Conservation (phyloP, 192 early-diverging fungal species). For the Backusella mclennaniae region DNA sequence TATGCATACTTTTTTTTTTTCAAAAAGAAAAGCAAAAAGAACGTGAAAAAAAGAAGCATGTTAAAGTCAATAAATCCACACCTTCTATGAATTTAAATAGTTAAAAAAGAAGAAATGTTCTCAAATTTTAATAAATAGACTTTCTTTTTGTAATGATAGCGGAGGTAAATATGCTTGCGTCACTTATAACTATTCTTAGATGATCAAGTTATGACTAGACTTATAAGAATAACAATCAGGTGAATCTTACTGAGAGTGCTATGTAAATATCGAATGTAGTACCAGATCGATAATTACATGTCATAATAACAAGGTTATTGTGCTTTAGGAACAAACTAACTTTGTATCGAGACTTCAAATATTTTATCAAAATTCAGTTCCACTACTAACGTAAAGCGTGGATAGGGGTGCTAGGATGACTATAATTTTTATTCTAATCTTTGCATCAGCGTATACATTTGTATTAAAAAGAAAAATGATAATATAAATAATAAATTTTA, state of each 20-base stretch:
- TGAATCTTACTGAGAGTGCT: not conserved
- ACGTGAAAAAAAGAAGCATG: not conserved
- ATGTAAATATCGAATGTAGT: not conserved
- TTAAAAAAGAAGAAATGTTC: not conserved
- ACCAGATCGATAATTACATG: not conserved
- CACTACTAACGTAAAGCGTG: not conserved
- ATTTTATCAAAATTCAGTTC: not conserved
- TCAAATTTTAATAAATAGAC: not conserved
- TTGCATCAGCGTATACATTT: not conserved
- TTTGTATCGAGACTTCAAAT: not conserved
- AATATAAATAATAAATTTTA: not conserved
- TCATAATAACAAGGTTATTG: not conserved
- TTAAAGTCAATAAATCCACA: not conserved
- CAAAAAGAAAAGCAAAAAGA: not conserved
- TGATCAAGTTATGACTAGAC: not conserved
- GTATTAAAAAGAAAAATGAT: not conserved
- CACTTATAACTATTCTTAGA: not conserved
- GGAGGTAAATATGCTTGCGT: not conserved
- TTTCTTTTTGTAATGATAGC: not conserved
- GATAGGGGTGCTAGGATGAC: not conserved
- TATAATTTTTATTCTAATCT: too few species aligned
- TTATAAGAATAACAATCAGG: not conserved
- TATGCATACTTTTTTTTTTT: not conserved
- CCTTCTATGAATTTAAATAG: not conserved
- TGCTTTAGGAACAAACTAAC: not conserved